Evolutionary conservation across 2,329 filamentous ascomycete genomes (phyloP).

Genomic region (Cordyceps cicadae): DNA sequence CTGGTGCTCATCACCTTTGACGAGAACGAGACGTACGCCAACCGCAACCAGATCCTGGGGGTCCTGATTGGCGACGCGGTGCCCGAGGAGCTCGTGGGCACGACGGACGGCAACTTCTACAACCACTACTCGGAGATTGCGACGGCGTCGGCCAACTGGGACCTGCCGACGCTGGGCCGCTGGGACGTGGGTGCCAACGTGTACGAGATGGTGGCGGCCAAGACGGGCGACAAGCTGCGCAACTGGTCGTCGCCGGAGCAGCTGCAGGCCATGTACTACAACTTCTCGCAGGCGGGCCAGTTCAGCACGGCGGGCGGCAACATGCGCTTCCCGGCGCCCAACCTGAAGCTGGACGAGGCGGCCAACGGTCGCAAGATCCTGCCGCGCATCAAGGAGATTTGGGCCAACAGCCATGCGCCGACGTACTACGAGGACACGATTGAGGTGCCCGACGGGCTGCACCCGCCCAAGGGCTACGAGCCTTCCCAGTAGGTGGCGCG

Average conservation of each 20-base stretch:
- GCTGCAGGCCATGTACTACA: constrained; percentile 39
- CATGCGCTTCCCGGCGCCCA: constrained; percentile 31
- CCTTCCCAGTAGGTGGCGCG: neutral
- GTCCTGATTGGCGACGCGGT: constrained; percentile 70
- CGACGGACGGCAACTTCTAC: constrained; percentile 61
- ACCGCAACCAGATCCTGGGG: constrained; percentile 60
- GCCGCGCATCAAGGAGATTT: constrained; percentile 29
- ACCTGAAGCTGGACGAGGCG: constrained; percentile 25
- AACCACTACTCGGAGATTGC: constrained; percentile 64
- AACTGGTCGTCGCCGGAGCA: constrained; percentile 25
- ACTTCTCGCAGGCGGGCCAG: constrained; percentile 44
- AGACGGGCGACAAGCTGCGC: constrained; percentile 48
- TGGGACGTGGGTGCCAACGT: constrained; percentile 68
- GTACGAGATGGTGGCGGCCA: constrained; percentile 50
- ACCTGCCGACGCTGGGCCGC: constrained; percentile 58
- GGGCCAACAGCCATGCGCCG: constrained; percentile 28
- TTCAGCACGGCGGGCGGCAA: constrained; percentile 32
- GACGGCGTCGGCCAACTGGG: constrained; percentile 63
- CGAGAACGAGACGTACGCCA: constrained; percentile 62
- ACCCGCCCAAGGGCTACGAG: constrained; percentile 33
- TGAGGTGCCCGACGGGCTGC: constrained; percentile 33
- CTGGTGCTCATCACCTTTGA: constrained; percentile 73
- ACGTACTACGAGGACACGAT: constrained; percentile 35
- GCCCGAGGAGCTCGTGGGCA: constrained; percentile 54
- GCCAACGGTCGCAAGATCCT: constrained; percentile 28